Conservation (phyloP, 2,329 filamentous ascomycete genomes). For the Trichoderma cornu-damae region DNA sequence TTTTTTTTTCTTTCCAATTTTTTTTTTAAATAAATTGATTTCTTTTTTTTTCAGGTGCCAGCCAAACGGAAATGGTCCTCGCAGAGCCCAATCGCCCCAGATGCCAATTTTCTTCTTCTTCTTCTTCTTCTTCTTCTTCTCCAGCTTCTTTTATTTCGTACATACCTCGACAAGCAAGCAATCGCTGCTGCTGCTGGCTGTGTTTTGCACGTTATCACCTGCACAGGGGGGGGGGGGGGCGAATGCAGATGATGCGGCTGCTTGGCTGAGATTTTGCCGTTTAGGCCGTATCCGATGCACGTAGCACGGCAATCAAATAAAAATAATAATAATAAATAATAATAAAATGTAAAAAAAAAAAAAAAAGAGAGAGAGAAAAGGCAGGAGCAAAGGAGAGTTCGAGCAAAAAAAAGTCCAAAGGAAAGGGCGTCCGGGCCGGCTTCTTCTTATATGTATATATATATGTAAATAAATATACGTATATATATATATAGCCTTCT, state of each 20-base stretch:
- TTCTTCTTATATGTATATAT: too few relatives aligned
- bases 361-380: neutral
- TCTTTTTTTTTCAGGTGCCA: neutral
- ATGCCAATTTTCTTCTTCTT: neutral
- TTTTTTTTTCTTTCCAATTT: too few relatives aligned
- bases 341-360: neutral
- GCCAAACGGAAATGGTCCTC: neutral
- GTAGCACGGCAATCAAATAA: too few relatives aligned
- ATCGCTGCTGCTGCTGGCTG: neutral
- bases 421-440: too few relatives aligned
- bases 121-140: neutral
- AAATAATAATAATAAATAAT: too few relatives aligned
- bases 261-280: slow-evolving; percentile 1
- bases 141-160: neutral
- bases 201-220: neutral
- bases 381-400: too few relatives aligned
- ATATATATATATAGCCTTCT: too few relatives aligned
- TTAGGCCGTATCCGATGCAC: neutral
- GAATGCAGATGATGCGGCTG: slow-evolving; percentile 2
- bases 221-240: slow-evolving; percentile 1
- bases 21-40: too few relatives aligned
- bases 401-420: too few relatives aligned
- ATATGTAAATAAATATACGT: too few relatives aligned
- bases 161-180: too few relatives aligned
- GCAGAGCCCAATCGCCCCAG: neutral